Evolutionary conservation across 2,329 filamentous ascomycete genomes (phyloP).

Genomic region (Herpotrichia juniperi): DNA sequence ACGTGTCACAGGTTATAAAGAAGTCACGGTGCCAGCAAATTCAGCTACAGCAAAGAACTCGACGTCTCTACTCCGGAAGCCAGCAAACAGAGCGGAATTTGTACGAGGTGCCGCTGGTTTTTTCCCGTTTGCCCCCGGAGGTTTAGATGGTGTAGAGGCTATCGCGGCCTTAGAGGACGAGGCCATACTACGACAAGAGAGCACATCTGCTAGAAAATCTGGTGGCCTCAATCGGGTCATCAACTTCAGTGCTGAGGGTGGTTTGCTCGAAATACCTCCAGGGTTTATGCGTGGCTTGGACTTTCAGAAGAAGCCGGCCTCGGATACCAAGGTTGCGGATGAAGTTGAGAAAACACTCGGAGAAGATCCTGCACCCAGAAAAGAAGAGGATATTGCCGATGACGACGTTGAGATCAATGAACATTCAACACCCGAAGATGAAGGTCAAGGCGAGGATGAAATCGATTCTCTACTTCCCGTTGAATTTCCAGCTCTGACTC

Average conservation of each 20-base stretch:
- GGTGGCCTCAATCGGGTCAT: slow-evolving; percentile 81
- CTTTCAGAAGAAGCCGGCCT: slow-evolving; percentile 65
- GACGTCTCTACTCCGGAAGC: slow-evolving; percentile 85
- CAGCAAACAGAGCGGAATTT: slow-evolving; percentile 85
- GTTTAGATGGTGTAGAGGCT: slow-evolving; percentile 83
- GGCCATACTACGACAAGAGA: slow-evolving; percentile 60
- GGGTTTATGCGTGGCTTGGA: slow-evolving; percentile 81
- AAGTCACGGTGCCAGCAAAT: slow-evolving; percentile 88
- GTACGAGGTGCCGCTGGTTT: slow-evolving; percentile 91
- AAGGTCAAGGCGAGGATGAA: slow-evolving; percentile 58
- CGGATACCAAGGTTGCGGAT: slow-evolving; percentile 67
- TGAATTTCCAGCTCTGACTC: slow-evolving; percentile 90
- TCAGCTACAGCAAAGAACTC: slow-evolving; percentile 95
- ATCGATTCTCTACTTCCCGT: slow-evolving; percentile 89
- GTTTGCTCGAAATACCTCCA: slow-evolving; percentile 80
- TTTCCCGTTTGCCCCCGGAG: slow-evolving; percentile 91
- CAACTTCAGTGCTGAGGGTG: slow-evolving; percentile 76
- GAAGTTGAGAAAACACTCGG: slow-evolving; percentile 72
- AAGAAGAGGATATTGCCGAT: slow-evolving; percentile 27
- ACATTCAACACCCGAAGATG: slow-evolving; percentile 51
- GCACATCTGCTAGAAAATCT: slow-evolving; percentile 47
- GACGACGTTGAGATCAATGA: slow-evolving; percentile 31
- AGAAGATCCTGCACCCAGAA: slow-evolving; percentile 50
- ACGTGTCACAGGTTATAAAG: slow-evolving; percentile 88
- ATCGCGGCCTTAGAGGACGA: slow-evolving; percentile 85